phyloP scores from a whole-genome alignment of 2,329 filamentous ascomycete species.

The Aureobasidium sp. region DNA sequence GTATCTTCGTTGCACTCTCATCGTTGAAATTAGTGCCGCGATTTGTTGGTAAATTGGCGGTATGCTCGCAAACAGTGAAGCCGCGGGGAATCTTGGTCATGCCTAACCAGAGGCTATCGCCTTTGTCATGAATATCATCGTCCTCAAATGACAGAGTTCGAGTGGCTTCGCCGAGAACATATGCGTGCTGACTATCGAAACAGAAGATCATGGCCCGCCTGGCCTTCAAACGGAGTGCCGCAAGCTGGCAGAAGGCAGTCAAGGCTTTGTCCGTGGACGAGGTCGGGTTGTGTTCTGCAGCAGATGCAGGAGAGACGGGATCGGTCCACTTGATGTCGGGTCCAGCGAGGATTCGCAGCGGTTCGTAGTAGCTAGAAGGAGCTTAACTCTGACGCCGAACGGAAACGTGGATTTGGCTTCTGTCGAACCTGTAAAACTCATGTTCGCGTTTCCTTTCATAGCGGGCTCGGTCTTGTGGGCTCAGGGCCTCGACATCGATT shows the following conservation, averaged over 20 bases:
- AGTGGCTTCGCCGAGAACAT: slow-evolving; percentile 46
- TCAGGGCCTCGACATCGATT: slow-evolving; percentile 8
- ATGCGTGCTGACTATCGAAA: slow-evolving; percentile 43
- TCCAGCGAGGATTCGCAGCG: slow-evolving; percentile 18
- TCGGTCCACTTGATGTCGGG: slow-evolving; percentile 15
- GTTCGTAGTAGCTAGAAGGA: slow-evolving; percentile 23
- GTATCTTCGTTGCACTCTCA: slow-evolving; percentile 17
- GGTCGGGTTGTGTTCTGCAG: slow-evolving; percentile 3
- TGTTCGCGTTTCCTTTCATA: slow-evolving; percentile 19
- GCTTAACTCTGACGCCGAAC: slow-evolving; percentile 22
- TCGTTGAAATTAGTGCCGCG: slow-evolving; percentile 24
- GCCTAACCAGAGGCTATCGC: slow-evolving; percentile 31
- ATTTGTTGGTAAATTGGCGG: slow-evolving; percentile 18
- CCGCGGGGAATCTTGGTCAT: slow-evolving; percentile 30
- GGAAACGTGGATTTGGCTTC: slow-evolving; percentile 22
- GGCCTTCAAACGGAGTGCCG: slow-evolving; percentile 30
- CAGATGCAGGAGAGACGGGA: slow-evolving; percentile 11
- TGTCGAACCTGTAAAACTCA: slow-evolving; percentile 20
- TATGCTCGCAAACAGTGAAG: slow-evolving; percentile 30
- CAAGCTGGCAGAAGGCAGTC: slow-evolving; percentile 31
- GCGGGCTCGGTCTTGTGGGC: slow-evolving; percentile 5
- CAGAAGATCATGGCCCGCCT: slow-evolving; percentile 36
- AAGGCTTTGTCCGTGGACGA: slow-evolving; percentile 28
- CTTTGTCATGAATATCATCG: slow-evolving; percentile 27
- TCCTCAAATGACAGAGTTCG: slow-evolving; percentile 35